phyloP scores from a whole-genome alignment of 371 early-diverging fungal genomes.

The Apophysomyces ossiformis region DNA sequence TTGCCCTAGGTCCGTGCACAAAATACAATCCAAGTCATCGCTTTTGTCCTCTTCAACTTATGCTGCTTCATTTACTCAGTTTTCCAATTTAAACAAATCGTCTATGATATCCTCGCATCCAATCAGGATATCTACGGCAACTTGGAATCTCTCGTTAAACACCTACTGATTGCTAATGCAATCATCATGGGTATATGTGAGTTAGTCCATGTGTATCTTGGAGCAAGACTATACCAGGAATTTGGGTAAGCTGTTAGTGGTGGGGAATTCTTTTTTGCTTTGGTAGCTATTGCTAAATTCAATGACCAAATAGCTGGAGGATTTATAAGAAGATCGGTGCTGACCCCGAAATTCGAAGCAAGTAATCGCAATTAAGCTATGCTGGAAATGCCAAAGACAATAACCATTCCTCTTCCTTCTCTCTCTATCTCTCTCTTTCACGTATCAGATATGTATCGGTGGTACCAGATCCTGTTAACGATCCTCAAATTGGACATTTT shows the following conservation, averaged over 20 bases:
- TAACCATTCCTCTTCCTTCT: background rate
- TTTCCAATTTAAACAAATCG: constrained; percentile 66
- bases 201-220: constrained; percentile 42
- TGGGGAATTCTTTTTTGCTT: no score
- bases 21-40: constrained; percentile 91
- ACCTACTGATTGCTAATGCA: constrained; percentile 45
- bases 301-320: constrained; percentile 60
- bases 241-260: constrained; percentile 64
- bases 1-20: constrained; percentile 67
- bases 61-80: constrained; percentile 80
- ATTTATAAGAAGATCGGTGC: constrained; percentile 94
- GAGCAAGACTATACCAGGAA: constrained; percentile 74
- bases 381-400: background rate
- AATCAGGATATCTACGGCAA: constrained; percentile 17
- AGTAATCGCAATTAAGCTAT: constrained; percentile 14
- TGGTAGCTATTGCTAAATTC: no score
- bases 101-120: constrained; percentile 23
- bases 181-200: constrained; percentile 52
- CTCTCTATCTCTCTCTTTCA: background rate
- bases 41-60: constrained; percentile 79
- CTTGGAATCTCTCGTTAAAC: constrained; percentile 27
- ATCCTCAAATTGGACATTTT: constrained; percentile 89
- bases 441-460: constrained; percentile 69
- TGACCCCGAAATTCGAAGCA: constrained; percentile 84
- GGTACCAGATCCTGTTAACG: constrained; percentile 86